Evolutionary conservation across 257 asterid genomes (phyloP).

Genomic region (Linderniella brevidens): DNA sequence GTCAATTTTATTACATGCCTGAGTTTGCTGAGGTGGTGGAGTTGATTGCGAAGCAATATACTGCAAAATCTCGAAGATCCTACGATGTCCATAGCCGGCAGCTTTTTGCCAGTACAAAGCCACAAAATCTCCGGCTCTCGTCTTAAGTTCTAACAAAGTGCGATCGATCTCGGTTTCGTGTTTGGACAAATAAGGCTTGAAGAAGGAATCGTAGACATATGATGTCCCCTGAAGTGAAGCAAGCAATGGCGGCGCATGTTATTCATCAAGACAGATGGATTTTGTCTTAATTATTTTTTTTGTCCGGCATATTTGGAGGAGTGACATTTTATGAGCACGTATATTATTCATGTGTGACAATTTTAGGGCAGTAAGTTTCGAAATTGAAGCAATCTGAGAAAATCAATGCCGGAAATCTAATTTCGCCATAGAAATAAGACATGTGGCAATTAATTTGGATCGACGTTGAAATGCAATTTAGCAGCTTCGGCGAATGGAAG

Average conservation of each 20-base stretch:
- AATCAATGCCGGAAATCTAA: too few relatives aligned
- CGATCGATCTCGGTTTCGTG: slow-evolving; percentile 90
- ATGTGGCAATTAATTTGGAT: too few relatives aligned
- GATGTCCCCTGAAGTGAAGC: slow-evolving; percentile 65
- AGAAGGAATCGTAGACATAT: slow-evolving; percentile 80
- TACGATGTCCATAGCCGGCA: slow-evolving; percentile 59
- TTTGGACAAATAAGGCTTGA: slow-evolving; percentile 66
- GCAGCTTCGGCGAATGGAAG: too few relatives aligned
- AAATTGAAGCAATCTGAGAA: too few relatives aligned
- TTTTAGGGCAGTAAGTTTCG: too few relatives aligned
- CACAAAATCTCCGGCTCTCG: slow-evolving; percentile 73
- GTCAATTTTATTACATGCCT: too few relatives aligned
- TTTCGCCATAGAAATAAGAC: too few relatives aligned
- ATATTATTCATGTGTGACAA: too few relatives aligned
- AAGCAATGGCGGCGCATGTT: not conserved
- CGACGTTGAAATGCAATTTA: too few relatives aligned
- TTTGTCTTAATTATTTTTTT: too few relatives aligned
- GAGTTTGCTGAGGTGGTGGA: slow-evolving; percentile 1
- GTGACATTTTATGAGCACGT: too few relatives aligned
- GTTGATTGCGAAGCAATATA: slow-evolving; percentile 71
- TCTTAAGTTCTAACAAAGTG: slow-evolving; percentile 53
- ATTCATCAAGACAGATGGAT: not conserved
- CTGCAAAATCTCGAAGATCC: slow-evolving; percentile 67
- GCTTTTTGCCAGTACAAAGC: slow-evolving; percentile 45
- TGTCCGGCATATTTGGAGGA: too few relatives aligned